phyloP scores from a whole-genome alignment of 345 rosid species.

The Eucalyptus pauciflora region DNA sequence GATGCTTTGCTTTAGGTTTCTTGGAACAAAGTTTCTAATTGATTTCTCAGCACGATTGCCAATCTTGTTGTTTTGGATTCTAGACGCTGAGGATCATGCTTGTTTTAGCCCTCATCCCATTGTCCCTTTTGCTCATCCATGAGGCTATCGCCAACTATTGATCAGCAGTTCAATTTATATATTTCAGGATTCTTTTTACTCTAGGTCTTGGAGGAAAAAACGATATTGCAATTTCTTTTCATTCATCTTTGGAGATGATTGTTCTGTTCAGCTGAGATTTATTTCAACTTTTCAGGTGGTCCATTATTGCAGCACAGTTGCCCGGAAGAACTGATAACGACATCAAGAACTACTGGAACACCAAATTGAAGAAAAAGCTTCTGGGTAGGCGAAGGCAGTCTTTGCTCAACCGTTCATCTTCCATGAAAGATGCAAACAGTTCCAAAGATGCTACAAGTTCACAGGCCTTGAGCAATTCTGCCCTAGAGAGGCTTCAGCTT shows the following conservation, averaged over 20 bases:
- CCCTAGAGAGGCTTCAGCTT: conserved; percentile 84
- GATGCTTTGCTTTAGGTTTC: background rate
- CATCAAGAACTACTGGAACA: conserved; percentile 10
- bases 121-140: background rate
- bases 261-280: background rate
- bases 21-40: background rate
- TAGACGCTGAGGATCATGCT: background rate
- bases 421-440: background rate
- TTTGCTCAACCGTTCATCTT: background rate
- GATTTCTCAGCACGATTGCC: background rate
- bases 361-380: conserved; percentile 4
- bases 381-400: background rate
- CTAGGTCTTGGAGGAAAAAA: background rate
- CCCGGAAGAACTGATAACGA: conserved; percentile 6
- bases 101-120: background rate
- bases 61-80: background rate
- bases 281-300: background rate
- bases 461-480: conserved; percentile 65
- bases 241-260: background rate
- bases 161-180: background rate
- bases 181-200: background rate
- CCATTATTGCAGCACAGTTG: conserved; percentile 4
- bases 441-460: conserved; percentile 18
- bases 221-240: background rate
- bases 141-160: background rate